Conservation (phyloP, 1,139 yeast species). For the Zygosaccharomyces sapae region DNA sequence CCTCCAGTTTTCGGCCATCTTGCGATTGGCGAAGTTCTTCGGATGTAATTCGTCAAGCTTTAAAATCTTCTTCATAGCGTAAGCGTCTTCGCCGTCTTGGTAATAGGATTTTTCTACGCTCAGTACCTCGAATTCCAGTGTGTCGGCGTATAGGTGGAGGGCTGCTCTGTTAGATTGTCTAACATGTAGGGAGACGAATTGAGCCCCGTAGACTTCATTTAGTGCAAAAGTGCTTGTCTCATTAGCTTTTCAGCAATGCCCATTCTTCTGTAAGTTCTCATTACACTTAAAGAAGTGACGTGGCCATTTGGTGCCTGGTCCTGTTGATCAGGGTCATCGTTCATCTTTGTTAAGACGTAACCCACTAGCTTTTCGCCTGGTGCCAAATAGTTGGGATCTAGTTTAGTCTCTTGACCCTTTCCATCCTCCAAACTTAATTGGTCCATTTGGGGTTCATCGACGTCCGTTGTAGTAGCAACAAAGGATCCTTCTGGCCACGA, state of each 20-base stretch:
- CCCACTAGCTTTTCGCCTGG: slow-evolving; percentile 83
- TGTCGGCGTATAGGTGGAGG: slow-evolving; percentile 81
- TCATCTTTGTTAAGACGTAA: slow-evolving; percentile 93
- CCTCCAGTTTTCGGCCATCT: slow-evolving; percentile 42
- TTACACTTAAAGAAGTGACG: slow-evolving; percentile 86
- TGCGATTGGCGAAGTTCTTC: slow-evolving; percentile 43
- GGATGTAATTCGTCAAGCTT: slow-evolving; percentile 58
- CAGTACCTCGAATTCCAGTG: slow-evolving; percentile 74
- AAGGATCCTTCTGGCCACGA: slow-evolving; percentile 98
- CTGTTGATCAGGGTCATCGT: slow-evolving; percentile 70
- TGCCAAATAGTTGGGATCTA: slow-evolving; percentile 52
- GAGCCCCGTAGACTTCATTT: slow-evolving; percentile 76
- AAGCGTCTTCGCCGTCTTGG: slow-evolving; percentile 99
- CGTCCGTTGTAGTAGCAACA: slow-evolving; percentile 77
- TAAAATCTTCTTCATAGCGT: slow-evolving; percentile 77
- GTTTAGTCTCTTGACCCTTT: slow-evolving; percentile 33
- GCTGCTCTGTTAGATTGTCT: slow-evolving; percentile 94
- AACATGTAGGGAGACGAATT: slow-evolving; percentile 87
- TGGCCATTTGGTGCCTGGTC: slow-evolving; percentile 85
- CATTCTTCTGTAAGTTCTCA: slow-evolving; percentile 92
- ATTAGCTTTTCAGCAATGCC: slow-evolving; percentile 91
- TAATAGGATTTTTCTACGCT: slow-evolving; percentile 82
- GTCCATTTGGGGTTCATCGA: slow-evolving; percentile 38
- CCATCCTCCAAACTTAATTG: slow-evolving; percentile 27
- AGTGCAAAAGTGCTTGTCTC: slow-evolving; percentile 81